Percentiles rank a stretch among this genome's conserved stretches.
Evolutionary conservation across 257 asterid species (phyloP).

Genomic region (Paraleonurus japonicus): DNA sequence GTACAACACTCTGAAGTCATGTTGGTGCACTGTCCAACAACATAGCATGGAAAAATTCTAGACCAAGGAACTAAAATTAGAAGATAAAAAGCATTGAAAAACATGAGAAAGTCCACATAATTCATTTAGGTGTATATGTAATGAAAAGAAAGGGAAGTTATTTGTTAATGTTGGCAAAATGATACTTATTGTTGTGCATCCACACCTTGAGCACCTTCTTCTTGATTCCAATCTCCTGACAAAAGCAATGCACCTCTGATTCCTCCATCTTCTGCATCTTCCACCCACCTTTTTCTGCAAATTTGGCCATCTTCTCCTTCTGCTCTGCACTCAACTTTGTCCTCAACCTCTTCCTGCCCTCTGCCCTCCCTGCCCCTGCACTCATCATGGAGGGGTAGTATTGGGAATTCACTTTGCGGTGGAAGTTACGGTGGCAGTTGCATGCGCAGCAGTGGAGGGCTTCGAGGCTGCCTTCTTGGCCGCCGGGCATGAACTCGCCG

Average conservation of each 20-base stretch:
- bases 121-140: too few relatives aligned
- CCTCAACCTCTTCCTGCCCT: slow-evolving; percentile 55
- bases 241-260: slow-evolving; percentile 47
- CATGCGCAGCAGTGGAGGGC: slow-evolving; percentile 43
- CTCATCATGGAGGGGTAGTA: background rate
- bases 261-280: slow-evolving; percentile 63
- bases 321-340: slow-evolving; percentile 60
- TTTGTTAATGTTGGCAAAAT: too few relatives aligned
- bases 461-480: slow-evolving; percentile 35
- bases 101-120: too few relatives aligned
- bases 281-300: slow-evolving; percentile 64
- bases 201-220: slow-evolving; percentile 65
- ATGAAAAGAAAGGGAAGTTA: too few relatives aligned
- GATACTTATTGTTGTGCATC: slow-evolving; percentile 65
- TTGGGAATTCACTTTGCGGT: slow-evolving; percentile 21
- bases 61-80: too few relatives aligned
- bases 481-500: slow-evolving; percentile 45
- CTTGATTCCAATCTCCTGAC: slow-evolving; percentile 54
- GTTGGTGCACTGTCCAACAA: too few relatives aligned
- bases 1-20: too few relatives aligned
- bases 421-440: slow-evolving; percentile 44
- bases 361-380: background rate
- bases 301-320: slow-evolving; percentile 63
- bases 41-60: too few relatives aligned
- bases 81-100: too few relatives aligned